Conservation (phyloP, 306 rosid genomes). For the Psophocarpus tetragonolobus region DNA sequence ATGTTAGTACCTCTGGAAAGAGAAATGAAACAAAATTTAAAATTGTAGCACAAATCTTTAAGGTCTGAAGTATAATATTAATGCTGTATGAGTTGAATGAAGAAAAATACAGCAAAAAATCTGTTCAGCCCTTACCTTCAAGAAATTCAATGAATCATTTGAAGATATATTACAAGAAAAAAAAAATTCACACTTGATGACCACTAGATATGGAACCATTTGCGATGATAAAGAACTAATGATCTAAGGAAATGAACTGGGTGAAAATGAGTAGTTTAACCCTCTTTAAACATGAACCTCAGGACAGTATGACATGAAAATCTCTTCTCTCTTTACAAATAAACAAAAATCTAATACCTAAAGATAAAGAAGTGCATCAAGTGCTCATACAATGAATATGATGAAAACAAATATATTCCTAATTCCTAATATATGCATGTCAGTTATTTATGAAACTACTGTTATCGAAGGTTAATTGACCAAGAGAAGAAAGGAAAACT, state of each 20-base stretch:
- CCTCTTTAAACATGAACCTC: neutral
- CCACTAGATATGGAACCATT: neutral
- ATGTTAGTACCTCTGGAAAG: neutral
- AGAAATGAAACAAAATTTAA: neutral
- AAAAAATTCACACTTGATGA: neutral
- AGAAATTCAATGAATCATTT: constrained; percentile 21
- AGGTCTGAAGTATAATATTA: neutral
- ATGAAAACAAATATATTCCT: constrained; percentile 3
- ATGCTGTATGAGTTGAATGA: neutral
- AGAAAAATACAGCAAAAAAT: neutral
- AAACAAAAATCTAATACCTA: constrained; percentile 4
- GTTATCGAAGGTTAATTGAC: constrained; percentile 8
- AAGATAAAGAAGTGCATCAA: constrained; percentile 7
- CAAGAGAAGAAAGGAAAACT: constrained; percentile 31
- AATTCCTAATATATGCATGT: neutral
- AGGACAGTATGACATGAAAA: neutral
- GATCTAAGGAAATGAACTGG: neutral
- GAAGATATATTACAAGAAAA: neutral
- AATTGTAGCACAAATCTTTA: neutral
- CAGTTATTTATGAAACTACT: constrained; percentile 7
- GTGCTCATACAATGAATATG: constrained; percentile 15
- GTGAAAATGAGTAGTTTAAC: neutral
- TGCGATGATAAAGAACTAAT: neutral
- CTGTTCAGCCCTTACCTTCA: neutral
- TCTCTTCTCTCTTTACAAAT: neutral